Evolutionary conservation across 2,329 filamentous ascomycete genomes (phyloP), one percentile per base, ranked within the genome.

Genomic region (Colletotrichum cordylinicola): DNA sequence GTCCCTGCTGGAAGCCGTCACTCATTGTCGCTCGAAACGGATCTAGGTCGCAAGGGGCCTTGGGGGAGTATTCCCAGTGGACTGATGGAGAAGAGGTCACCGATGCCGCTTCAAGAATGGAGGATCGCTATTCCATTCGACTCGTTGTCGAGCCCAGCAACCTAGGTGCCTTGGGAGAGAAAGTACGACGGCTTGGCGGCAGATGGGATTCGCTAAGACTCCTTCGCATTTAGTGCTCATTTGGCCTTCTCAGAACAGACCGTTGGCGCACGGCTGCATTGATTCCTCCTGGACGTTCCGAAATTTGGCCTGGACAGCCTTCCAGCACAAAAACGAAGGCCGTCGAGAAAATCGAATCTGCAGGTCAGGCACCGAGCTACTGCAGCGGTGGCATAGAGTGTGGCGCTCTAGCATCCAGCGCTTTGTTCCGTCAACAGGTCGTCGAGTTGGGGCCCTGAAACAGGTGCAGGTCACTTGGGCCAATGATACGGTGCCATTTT

Each of bases 401-500:
- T 69, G 66, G 66, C 67, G 67, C 58, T 52, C 67, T 60, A 64
- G 67, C 29, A 27, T 33, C 56, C 33, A 61, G 37, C 56, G 70
- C 74, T 76, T 68, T 74, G 58, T 65, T 58, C 18, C 21, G 72
- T 60, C 35, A 31, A 72, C 61, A 35, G 52, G 64, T 65, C 35
- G 37, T 61, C 52, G 62, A 48, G 24, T 64, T 24, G 33, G 13
- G 43, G 55, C 64, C 62, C 70, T 69, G 74, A 76, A 71, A 74
- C 70, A 64, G 43, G 58, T 21, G 58, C 39, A 58, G 61, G 65
- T 64, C 33, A 39, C 31, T 29, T 69, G 10, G 10, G 29, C 74
- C 74, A 74, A 76, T 76, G 64, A n/a, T 15, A 74, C 33, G 56
- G 65, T 69, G 56, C 18, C 35, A 58, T 65, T 71, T 33, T 12